Evolutionary conservation across 2,329 filamentous ascomycete genomes (phyloP).

Genomic region (Cercospora canescens): DNA sequence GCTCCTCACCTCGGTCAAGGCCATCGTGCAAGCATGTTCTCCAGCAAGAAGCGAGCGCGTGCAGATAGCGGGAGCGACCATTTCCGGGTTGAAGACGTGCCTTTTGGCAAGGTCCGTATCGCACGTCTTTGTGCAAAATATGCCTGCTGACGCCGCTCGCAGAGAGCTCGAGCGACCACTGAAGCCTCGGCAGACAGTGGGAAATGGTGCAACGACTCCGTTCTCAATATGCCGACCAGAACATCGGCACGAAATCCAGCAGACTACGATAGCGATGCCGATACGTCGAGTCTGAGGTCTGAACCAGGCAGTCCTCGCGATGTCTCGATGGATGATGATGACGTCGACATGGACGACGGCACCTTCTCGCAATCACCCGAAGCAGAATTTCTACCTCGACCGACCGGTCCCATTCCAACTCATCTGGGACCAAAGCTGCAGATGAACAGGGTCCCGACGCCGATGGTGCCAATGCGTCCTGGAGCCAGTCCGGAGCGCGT

Average conservation of each 20-base stretch:
- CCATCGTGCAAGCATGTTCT: conserved; percentile 9
- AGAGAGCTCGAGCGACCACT: conserved; percentile 25
- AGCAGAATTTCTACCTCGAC: conserved; percentile 12
- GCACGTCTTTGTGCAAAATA: neutral
- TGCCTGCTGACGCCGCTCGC: conserved; percentile 9
- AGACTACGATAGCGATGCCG: conserved; percentile 35
- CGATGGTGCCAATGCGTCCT: conserved; percentile 27
- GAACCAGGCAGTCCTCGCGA: conserved; percentile 36
- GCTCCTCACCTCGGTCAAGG: conserved; percentile 3
- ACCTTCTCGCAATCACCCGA: conserved; percentile 27
- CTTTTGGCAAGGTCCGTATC: conserved; percentile 21
- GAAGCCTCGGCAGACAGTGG: conserved; percentile 18
- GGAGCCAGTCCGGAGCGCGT: conserved; percentile 24
- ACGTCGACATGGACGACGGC: conserved; percentile 28
- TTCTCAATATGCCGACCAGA: conserved; percentile 30
- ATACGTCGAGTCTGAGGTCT: conserved; percentile 34
- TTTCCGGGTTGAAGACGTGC: conserved; percentile 5
- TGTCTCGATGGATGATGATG: conserved; percentile 28
- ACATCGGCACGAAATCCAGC: conserved; percentile 16
- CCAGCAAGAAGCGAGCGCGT: conserved; percentile 21
- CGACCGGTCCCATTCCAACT: conserved; percentile 3
- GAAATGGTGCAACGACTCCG: conserved; percentile 29
- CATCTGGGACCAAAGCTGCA: conserved; percentile 27
- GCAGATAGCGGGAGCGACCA: conserved; percentile 17
- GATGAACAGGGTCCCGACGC: conserved; percentile 29